These are phyloP conservation scores for Avena eriantha DNA, from an alignment of 176 grass and related monocot genomes.

Conservation along the genomic window DNA sequence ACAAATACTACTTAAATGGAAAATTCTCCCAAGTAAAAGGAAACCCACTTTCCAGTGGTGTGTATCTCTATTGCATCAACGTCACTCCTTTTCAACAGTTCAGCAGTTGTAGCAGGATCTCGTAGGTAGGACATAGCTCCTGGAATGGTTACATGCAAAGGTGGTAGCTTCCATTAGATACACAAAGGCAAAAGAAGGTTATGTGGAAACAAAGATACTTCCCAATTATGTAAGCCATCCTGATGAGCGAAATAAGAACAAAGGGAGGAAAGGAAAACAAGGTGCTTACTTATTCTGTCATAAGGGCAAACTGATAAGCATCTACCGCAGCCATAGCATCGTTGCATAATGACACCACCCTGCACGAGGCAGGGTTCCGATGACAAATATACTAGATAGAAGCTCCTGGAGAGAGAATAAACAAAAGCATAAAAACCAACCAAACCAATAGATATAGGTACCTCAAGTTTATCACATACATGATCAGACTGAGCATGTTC, in stretches of 20 bases:
- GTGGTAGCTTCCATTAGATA: conserved; percentile 52
- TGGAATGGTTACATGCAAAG: conserved; percentile 68
- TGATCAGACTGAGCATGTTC: conserved; percentile 27
- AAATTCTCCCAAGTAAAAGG: conserved; percentile 17
- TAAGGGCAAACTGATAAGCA: conserved; percentile 88
- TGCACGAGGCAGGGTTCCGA: conserved; percentile 37
- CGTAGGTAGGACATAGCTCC: conserved; percentile 76
- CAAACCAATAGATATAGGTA: conserved; percentile 46
- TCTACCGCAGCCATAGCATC: conserved; percentile 87
- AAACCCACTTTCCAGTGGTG: conserved; percentile 75
- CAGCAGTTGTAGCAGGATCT: conserved; percentile 70
- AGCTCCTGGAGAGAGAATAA: conserved; percentile 29
- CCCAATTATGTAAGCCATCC: not conserved
- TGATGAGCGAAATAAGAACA: not conserved
- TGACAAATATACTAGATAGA: conserved; percentile 13
- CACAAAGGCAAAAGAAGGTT: conserved; percentile 20
- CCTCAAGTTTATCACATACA: conserved; percentile 59
- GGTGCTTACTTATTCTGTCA: conserved; percentile 85
- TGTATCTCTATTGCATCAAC: conserved; percentile 97
- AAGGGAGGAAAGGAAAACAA: not conserved
- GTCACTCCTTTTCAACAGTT: conserved; percentile 76
- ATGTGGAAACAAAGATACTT: not conserved
- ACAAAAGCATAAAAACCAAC: not conserved
- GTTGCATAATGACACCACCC: conserved; percentile 80
- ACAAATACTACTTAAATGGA: not conserved